Base-by-base conservation (phyloP, 1,139 yeast genomes). In the Maudiozyma humilis region DNA sequence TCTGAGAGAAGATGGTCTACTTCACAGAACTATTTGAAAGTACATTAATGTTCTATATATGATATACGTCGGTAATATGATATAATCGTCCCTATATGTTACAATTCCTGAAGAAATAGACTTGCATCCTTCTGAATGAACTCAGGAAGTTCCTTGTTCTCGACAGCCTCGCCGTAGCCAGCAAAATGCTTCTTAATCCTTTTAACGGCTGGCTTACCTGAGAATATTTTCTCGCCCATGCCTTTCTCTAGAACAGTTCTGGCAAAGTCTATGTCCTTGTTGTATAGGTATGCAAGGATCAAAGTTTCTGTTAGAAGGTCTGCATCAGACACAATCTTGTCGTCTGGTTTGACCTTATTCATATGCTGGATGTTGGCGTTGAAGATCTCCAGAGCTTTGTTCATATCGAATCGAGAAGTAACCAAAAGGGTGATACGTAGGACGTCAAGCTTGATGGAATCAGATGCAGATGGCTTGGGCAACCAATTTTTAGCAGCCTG, bases 191-290 rank as follows among this genome's bases (percentile, higher is more conserved):
- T 66, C 51, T 75, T 76, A 7, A 79, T 57, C 23, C 60, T 57
- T 16, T 67, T 65, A 3, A 69, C 60, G 38, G 78, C 82, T 4
- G 58, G 55, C 20, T 71, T 74, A 23, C 71, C 71, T 14, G 57
- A 56, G 1, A 80, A 46, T 1, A 75, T 52, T 10, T 55, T 63
- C 45, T 72, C 72, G 36, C 67, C 71, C 3, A 69, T 56, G 1
- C 82, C 76, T 51, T 78, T 80, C 36, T 76, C 79, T 49, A 73
- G 70, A n/a, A 82, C 63, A 37, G 80, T 70, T 36, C 72, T 69
- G 0, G 87, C 86, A 58, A 82, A 73, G 45, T 77, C 80, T 33
- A 85, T 60, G 53, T 82, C 87, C 32, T 69, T 66, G 32, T 71
- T 69, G 17, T 70, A 64, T 32, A 82, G 61, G 43, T 66, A 68